Conservation (phyloP, 768 basidiomycete genomes). For the Suillus brevipes region DNA sequence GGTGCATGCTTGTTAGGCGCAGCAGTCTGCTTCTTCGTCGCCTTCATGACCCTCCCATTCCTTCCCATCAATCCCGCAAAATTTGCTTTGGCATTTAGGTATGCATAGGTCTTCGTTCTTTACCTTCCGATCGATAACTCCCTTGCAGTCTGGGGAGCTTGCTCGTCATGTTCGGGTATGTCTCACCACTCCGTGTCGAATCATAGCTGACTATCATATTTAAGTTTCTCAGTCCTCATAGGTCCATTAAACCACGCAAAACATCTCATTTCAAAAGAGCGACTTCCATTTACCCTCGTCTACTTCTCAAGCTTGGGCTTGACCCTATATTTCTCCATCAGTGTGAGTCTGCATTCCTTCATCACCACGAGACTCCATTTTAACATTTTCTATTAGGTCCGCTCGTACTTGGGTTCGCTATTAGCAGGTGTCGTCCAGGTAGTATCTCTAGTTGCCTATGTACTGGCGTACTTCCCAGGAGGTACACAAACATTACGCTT, state of each 20-base stretch:
- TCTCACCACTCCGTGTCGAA: background rate
- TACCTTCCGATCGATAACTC: conserved; percentile 3
- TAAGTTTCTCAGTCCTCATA: conserved; percentile 78
- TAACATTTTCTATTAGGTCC: conserved; percentile 47
- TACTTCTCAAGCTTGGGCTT: conserved; percentile 84
- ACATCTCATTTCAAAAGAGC: conserved; percentile 79
- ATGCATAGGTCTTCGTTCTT: conserved; percentile 9
- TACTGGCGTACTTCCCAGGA: conserved; percentile 95
- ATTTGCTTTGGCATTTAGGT: conserved; percentile 90
- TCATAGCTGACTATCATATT: background rate
- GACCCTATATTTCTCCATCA: conserved; percentile 91
- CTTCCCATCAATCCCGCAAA: conserved; percentile 79
- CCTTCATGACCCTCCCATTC: conserved; percentile 77
- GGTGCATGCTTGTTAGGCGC: conserved; percentile 87
- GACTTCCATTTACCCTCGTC: conserved; percentile 78
- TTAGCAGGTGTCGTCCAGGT: conserved; percentile 80
- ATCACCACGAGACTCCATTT: conserved; percentile 2
- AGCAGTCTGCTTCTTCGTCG: conserved; percentile 88
- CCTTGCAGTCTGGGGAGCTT: conserved; percentile 73
- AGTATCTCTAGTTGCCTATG: conserved; percentile 81
- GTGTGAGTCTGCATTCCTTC: conserved; percentile 51
- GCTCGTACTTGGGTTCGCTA: conserved; percentile 86
- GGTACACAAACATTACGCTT: conserved; percentile 79
- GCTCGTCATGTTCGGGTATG: conserved; percentile 94
- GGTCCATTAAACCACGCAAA: conserved; percentile 92